Base-by-base conservation (phyloP, 78 protist genomes). In the Planoprotostelium fungivorum region DNA sequence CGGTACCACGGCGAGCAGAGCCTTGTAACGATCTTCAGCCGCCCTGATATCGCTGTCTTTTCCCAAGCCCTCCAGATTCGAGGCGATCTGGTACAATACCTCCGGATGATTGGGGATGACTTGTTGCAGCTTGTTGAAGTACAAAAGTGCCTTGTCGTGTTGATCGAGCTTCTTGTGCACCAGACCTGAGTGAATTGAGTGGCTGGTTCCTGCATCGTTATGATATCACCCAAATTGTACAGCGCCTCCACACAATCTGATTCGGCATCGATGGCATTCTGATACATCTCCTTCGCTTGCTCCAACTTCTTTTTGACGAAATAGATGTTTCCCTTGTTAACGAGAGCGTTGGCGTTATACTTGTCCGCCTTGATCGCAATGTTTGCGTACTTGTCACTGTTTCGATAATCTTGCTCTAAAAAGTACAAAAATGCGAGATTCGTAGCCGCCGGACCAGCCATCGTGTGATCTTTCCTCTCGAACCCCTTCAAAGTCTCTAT, bases 321-420 rank as follows among this genome's bases (percentile, higher is more conserved):
- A 23, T 86, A 0, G 84, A 35, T 89, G 92, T 93, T 92, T 38
- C 97, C 98, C 88, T 91, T 92, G 94, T 95, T 95, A 35, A 95
- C 97, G 5, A 95, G 89, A 36, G 98, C 98, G 63, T 86, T 90
- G 36, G 97, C 96, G 92, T 96, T 96, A 93, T 95, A 96, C 38
- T 89, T 35, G 94, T 95, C 95, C 35, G 89, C 88, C 34, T 89
- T 36, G 63, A 96, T 38, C 1, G 96, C 94, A 34, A 63, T 1
- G 37, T 90, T 87, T 16, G 97, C 98, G 89, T 94, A 91, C 86
- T 86, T 87, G 38, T 87, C 91, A 16, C 93, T 96, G n/a, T 89
- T 90, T 28, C 38, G 1, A 25, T n/a, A 10, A 25, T 63, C 84
- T 1, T 84, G 28, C 39, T 94, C 96, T 37, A 95, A 90, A 90